Percentiles rank a stretch among this genome's conserved stretches.
Evolutionary conservation across 306 rosid genomes (phyloP).

Genomic region (Cercis canadensis): DNA sequence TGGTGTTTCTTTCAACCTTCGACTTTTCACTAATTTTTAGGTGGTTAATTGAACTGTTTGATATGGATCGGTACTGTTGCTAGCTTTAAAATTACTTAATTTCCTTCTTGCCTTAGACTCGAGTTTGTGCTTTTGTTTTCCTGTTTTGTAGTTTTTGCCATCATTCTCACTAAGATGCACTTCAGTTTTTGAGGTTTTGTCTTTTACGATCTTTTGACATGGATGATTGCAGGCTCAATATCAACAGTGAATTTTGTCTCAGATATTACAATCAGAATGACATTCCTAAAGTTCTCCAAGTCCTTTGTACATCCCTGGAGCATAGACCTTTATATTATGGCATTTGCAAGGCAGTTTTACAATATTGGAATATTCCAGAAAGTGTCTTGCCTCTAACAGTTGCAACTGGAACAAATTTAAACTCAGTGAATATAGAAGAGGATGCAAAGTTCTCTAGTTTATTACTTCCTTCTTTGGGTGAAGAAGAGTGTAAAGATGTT

Average conservation of each 20-base stretch:
- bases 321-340: slow-evolving; percentile 60
- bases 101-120: slow-evolving; percentile 15
- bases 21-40: not conserved
- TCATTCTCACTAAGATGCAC: slow-evolving; percentile 13
- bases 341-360: slow-evolving; percentile 66
- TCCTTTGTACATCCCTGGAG: slow-evolving; percentile 63
- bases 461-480: slow-evolving; percentile 38
- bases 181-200: slow-evolving; percentile 29
- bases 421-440: slow-evolving; percentile 40
- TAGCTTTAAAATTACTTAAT: slow-evolving; percentile 27
- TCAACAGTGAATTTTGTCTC: slow-evolving; percentile 56
- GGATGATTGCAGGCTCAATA: slow-evolving; percentile 71
- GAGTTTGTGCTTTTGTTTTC: slow-evolving; percentile 20
- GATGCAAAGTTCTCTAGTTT: slow-evolving; percentile 34
- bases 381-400: slow-evolving; percentile 52
- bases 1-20: slow-evolving; percentile 30
- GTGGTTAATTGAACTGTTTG: not conserved
- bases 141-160: slow-evolving; percentile 2
- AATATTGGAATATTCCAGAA: slow-evolving; percentile 73
- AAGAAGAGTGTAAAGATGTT: slow-evolving; percentile 35
- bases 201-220: slow-evolving; percentile 38
- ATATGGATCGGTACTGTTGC: slow-evolving; percentile 29
- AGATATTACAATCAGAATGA: slow-evolving; percentile 82
- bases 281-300: slow-evolving; percentile 69
- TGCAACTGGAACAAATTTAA: slow-evolving; percentile 39